Percentiles rank a stretch among this genome's conserved stretches.
These are phyloP conservation scores for Tricholoma saponaceum DNA, from an alignment of 768 basidiomycete species.

Conservation along the genomic window DNA sequence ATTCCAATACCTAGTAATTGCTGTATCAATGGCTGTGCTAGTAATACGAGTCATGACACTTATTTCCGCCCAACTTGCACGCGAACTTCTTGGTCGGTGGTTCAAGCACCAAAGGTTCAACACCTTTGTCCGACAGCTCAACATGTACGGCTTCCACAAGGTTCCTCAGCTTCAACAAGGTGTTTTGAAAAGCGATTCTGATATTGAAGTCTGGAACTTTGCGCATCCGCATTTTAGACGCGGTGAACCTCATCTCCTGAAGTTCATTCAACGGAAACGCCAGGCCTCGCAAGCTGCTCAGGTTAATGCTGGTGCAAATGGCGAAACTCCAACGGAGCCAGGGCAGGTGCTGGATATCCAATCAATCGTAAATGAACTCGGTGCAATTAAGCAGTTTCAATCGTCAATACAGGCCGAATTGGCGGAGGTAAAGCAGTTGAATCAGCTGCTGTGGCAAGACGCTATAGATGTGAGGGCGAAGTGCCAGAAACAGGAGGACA, in stretches of 20 bases:
- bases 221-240: conserved; percentile 86
- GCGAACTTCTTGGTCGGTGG: conserved; percentile 86
- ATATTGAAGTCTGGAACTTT: conserved; percentile 92
- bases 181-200: no score
- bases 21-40: no score
- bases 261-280: conserved; percentile 87
- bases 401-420: conserved; percentile 87
- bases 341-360: conserved; percentile 71
- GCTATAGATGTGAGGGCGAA: conserved; percentile 71
- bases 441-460: conserved; percentile 90
- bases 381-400: conserved; percentile 88
- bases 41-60: no score
- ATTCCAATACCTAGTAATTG: no score
- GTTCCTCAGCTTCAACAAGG: conserved; percentile 96
- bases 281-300: conserved; percentile 39
- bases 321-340: conserved; percentile 15
- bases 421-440: conserved; percentile 82
- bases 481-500: conserved; percentile 92
- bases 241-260: conserved; percentile 87
- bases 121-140: no score
- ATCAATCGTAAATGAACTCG: conserved; percentile 77
- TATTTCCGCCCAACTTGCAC: conserved; percentile 85
- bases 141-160: conserved; percentile 96
- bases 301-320: conserved; percentile 10
- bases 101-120: conserved; percentile 98